These are phyloP conservation scores for Exophiala viscosa DNA, from an alignment of 2,329 filamentous ascomycete species.

Conservation along the genomic window DNA sequence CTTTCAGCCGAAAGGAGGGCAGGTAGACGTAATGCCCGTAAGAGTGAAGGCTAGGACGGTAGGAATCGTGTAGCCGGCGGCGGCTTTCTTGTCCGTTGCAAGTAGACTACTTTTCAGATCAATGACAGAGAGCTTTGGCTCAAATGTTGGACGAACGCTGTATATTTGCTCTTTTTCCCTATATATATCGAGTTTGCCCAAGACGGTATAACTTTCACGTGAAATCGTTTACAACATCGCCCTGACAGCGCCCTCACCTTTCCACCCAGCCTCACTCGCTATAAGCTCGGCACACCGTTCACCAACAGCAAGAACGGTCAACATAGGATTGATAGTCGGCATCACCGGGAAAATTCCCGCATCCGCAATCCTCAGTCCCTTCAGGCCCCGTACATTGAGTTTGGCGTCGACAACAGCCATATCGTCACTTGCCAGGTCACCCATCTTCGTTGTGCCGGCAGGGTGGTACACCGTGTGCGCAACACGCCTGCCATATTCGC, in stretches of 20 bases:
- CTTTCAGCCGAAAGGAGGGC: no score
- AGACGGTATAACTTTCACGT: no score
- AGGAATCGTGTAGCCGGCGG: no score
- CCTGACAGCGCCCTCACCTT: slow-evolving; percentile 23
- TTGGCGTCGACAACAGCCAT: slow-evolving; percentile 76
- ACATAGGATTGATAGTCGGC: slow-evolving; percentile 83
- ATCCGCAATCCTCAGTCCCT: slow-evolving; percentile 74
- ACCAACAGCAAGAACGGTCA: slow-evolving; percentile 78
- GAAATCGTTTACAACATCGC: neutral
- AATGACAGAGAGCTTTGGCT: neutral
- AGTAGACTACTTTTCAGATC: no score
- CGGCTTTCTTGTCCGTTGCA: no score
- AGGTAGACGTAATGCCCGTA: no score
- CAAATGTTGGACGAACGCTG: no score
- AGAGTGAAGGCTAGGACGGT: no score
- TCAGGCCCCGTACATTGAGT: slow-evolving; percentile 68
- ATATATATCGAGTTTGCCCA: no score
- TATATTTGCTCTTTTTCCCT: no score
- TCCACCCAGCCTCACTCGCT: slow-evolving; percentile 67
- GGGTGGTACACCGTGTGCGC: slow-evolving; percentile 91
- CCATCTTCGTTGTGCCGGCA: slow-evolving; percentile 87
- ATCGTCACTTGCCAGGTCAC: slow-evolving; percentile 63
- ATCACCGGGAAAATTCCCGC: slow-evolving; percentile 87
- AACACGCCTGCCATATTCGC: slow-evolving; percentile 73
- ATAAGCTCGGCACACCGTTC: slow-evolving; percentile 84